These are phyloP conservation scores for Eucalyptus sp. DNA, from an alignment of 345 rosid species.

Conservation along the genomic window DNA sequence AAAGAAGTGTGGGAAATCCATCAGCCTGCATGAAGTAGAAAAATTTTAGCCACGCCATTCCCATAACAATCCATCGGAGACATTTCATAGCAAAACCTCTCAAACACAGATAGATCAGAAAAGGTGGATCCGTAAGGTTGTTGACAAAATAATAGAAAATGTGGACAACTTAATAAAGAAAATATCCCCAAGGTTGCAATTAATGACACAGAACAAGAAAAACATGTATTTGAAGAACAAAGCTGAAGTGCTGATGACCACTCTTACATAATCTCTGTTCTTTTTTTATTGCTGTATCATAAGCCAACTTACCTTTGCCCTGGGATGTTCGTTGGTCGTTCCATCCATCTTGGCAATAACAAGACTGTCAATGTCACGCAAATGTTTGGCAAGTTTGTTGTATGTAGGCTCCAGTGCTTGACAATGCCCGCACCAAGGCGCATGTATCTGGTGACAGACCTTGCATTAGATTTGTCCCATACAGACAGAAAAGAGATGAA, in stretches of 20 bases:
- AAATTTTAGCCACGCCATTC: background rate
- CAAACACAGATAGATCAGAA: background rate
- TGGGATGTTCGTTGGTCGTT: conserved; percentile 95
- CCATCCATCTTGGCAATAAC: conserved; percentile 99
- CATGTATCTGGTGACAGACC: conserved; percentile 52
- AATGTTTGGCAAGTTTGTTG: conserved; percentile 88
- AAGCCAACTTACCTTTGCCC: conserved; percentile 66
- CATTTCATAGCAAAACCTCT: background rate
- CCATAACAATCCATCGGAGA: background rate
- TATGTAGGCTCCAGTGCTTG: conserved; percentile 91
- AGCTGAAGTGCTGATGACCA: background rate
- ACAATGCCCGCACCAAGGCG: conserved; percentile 99
- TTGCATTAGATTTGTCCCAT: background rate
- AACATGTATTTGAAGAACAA: background rate
- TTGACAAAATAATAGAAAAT: background rate
- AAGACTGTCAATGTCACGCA: conserved; percentile 62
- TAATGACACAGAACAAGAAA: background rate
- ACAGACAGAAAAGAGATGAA: background rate
- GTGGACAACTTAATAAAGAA: background rate
- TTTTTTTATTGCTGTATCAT: background rate
- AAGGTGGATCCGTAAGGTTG: background rate
- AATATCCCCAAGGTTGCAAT: background rate
- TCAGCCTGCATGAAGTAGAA: conserved; percentile 40
- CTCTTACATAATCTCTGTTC: background rate
- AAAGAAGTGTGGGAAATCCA: conserved; percentile 92